These are phyloP conservation scores for Verticillium albo-atrum DNA, from an alignment of 2,329 filamentous ascomycete genomes.

Conservation along the genomic window DNA sequence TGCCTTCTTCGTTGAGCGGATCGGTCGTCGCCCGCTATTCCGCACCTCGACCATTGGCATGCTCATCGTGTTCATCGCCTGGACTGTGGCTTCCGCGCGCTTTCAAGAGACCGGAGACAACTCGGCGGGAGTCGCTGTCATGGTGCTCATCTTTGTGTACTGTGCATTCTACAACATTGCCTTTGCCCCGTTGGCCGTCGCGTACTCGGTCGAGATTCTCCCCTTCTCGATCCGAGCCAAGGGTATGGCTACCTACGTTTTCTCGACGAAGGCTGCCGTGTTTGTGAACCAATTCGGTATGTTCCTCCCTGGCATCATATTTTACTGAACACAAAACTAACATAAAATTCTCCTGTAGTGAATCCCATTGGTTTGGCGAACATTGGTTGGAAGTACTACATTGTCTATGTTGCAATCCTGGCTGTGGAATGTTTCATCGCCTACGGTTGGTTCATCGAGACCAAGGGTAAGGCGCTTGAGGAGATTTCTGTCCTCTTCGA, in stretches of 20 bases:
- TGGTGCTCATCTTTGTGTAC: slow-evolving; percentile 28
- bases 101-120: slow-evolving; percentile 5
- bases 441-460: slow-evolving; percentile 1
- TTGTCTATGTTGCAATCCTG: slow-evolving; percentile 9
- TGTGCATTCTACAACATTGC: slow-evolving; percentile 24
- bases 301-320: background rate
- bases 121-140: slow-evolving; percentile 17
- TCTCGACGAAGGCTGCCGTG: slow-evolving; percentile 6
- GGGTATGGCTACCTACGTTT: slow-evolving; percentile 28
- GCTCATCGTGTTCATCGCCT: slow-evolving; percentile 9
- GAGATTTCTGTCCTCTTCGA: slow-evolving; percentile 1
- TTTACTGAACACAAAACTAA: background rate
- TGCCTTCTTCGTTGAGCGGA: slow-evolving; percentile 18
- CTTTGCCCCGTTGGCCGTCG: slow-evolving; percentile 1
- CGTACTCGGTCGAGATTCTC: slow-evolving; percentile 22
- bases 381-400: slow-evolving; percentile 20
- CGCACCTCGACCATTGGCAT: slow-evolving; percentile 13
- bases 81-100: slow-evolving; percentile 9
- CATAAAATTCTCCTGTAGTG: background rate
- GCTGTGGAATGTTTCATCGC: slow-evolving; percentile 5
- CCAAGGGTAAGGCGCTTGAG: slow-evolving; percentile 7
- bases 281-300: slow-evolving; percentile 1
- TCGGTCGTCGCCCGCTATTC: slow-evolving; percentile 17
- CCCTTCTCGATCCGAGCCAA: slow-evolving; percentile 19
- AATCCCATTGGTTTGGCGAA: slow-evolving; percentile 17